These are phyloP conservation scores for Dactylellina drechsleri DNA, from an alignment of 2,329 filamentous ascomycete species.

Conservation along the genomic window DNA sequence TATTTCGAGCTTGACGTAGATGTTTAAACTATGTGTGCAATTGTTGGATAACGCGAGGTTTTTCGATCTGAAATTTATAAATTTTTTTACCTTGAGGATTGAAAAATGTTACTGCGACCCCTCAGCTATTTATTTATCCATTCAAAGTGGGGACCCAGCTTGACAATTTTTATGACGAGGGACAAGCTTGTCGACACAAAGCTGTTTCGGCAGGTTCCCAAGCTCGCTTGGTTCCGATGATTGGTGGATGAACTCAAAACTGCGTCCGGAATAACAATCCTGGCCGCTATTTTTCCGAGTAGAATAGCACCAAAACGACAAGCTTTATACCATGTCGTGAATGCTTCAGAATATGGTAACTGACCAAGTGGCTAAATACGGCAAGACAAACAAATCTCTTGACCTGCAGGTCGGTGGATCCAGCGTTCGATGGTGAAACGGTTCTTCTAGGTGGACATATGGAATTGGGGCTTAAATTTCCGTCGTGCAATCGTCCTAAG, in stretches of 20 bases:
- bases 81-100: constrained; percentile 8
- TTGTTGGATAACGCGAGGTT: constrained; percentile 4
- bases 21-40: constrained; percentile 6
- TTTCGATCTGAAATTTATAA: background rate
- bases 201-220: constrained; percentile 52
- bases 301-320: background rate
- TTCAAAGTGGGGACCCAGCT: constrained; percentile 26
- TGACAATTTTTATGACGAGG: constrained; percentile 27
- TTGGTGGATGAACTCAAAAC: constrained; percentile 54
- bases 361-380: constrained; percentile 30
- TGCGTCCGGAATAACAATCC: constrained; percentile 48
- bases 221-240: constrained; percentile 30
- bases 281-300: constrained; percentile 47
- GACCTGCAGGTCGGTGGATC: constrained; percentile 2
- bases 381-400: constrained; percentile 22
- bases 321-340: background rate
- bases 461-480: background rate
- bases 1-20: constrained; percentile 4
- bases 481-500: background rate
- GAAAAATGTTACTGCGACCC: constrained; percentile 6
- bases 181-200: constrained; percentile 1
- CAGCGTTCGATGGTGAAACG: background rate
- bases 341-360: constrained; percentile 27
- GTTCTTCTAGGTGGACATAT: background rate
- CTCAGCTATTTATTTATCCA: constrained; percentile 47